Base-by-base conservation (phyloP, 768 basidiomycete genomes). In the Lactarius akahatsu region DNA sequence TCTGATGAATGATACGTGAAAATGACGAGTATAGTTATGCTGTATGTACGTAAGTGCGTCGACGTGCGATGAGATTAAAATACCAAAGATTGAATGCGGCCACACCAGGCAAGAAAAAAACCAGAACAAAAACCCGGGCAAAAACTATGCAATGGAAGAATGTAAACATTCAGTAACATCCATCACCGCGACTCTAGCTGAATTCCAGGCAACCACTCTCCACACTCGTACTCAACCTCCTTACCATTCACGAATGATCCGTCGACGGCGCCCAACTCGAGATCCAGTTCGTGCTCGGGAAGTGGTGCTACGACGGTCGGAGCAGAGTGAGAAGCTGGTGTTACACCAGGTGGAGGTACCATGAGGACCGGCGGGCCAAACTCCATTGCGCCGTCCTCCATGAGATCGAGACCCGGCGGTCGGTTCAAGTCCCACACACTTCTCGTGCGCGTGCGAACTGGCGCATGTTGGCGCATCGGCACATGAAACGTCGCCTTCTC, bases 371-470 rank as follows among this genome's bases (percentile, higher is more conserved):
- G 62, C 23, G 70, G 55, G 7, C 62, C 67, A 3, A 69, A 45
- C 32, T 57, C 57, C 5, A 69, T 56, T 20, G 62, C 15, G 11
- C 50, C 30, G 41, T 59, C 61, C 16, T 41, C 32, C 20, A 57
- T 50, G 26, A 66, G 64, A 3, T 57, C 69, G 18, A 68, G 52
- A 28, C 59, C 67, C 11, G 59, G 64, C 1, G 59, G 64, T 9
- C n/a, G 30, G 10, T 57, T 70, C 26, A 70, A 54, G 34, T 60
- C 50, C 34, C 68, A 71, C 64, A 74, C 72, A 60, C 75, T 74
- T 40, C 59, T 65, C 62, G 74, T 76, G 26, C 74, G 71, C 32
- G 67, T 56, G 16, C 74, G 74, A 23, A 71, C 65, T 10, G 64
- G 71, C 26, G 52, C 11, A 23, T 63, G 66, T 18, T 43, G 66